Conservation (phyloP, 2,329 filamentous ascomycete genomes). For the Beauveria asiatica region DNA sequence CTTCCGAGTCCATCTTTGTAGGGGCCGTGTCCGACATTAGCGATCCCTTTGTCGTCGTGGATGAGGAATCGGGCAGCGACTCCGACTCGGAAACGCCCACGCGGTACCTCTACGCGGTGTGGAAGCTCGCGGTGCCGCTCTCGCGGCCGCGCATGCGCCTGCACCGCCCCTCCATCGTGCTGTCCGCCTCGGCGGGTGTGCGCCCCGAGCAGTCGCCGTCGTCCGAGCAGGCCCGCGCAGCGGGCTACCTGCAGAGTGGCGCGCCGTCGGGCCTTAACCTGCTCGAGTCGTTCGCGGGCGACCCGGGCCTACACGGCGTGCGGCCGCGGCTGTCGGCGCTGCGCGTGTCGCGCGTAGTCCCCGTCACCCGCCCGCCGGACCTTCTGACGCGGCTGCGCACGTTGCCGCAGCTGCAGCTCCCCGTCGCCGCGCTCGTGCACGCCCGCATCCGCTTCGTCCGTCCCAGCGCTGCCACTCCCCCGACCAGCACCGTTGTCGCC, state of each 20-base stretch:
- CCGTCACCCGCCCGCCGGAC: conserved; percentile 54
- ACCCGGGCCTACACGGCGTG: conserved; percentile 53
- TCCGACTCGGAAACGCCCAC: conserved; percentile 16
- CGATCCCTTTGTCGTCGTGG: conserved; percentile 42
- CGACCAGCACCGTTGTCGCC: conserved; percentile 55
- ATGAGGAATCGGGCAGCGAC: conserved; percentile 26
- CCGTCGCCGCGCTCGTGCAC: conserved; percentile 61
- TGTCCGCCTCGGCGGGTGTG: conserved; percentile 52
- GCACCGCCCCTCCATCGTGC: conserved; percentile 57
- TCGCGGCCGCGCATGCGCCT: conserved; percentile 54
- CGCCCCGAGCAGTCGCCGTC: conserved; percentile 35
- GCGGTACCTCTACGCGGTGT: conserved; percentile 45
- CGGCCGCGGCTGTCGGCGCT: conserved; percentile 63
- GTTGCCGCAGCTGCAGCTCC: conserved; percentile 52
- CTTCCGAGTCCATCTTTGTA: conserved; percentile 50
- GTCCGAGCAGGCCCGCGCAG: conserved; percentile 22
- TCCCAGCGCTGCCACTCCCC: conserved; percentile 46
- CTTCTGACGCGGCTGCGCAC: conserved; percentile 55
- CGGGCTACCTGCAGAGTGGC: conserved; percentile 62
- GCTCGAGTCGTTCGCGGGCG: conserved; percentile 62
- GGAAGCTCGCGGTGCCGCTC: conserved; percentile 53
- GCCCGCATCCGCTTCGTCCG: conserved; percentile 65
- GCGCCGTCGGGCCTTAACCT: conserved; percentile 65
- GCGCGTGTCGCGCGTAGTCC: conserved; percentile 65
- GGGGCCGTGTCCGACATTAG: conserved; percentile 40